Evolutionary conservation across 2,329 filamentous ascomycete genomes (phyloP), one percentile per base, ranked within the genome.

Genomic region (Lecanoromycetidae sp.): DNA sequence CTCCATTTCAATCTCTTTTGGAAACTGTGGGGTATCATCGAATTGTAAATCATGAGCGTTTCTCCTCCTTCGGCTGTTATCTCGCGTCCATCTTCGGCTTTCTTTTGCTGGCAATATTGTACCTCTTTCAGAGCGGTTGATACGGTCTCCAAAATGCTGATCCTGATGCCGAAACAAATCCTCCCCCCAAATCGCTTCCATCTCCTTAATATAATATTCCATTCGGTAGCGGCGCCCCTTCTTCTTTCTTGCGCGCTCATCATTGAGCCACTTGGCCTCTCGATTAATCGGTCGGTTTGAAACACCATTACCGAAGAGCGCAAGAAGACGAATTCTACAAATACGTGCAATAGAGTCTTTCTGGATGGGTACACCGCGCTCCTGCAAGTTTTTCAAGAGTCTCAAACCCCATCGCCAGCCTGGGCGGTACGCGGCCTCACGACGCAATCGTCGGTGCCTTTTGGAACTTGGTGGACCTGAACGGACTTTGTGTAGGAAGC

Each of bases 371-470:
- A 69, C 56, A 3, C 66, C 66, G 32, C 57, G 55, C 27, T 59
- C 48, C 51, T 61, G 58, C 3, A 69, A 52, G 26, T 66, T 59
- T 15, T 61, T 61, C 12, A 69, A 59, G 27, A 69, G 60, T 2
- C 61, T 34, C 8, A 68, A 50, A 2, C 66, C 66, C 13, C 66
- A 63, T 4, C 61, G 57, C 62, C 63, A 69, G 7, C 60, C 59
- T 56, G 4, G 17, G 26, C 13, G 48, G 19, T 19, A 9, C 10
- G 20, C 22, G 20, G 15, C 32, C 9, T 15, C 17, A 17, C 15
- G 15, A 23, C 32, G 35, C 15, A 4, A 7, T 19, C 22, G 13
- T 32, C 6, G n/a, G 13, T 26, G 22, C 20, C 3, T 5, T 5
- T 4, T 25, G 13, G n/a, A 13, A 1, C 4, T 19, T 29, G 23